Base-by-base conservation (phyloP, 805 yeast genomes). In the Cyberlindnera meyerae region DNA sequence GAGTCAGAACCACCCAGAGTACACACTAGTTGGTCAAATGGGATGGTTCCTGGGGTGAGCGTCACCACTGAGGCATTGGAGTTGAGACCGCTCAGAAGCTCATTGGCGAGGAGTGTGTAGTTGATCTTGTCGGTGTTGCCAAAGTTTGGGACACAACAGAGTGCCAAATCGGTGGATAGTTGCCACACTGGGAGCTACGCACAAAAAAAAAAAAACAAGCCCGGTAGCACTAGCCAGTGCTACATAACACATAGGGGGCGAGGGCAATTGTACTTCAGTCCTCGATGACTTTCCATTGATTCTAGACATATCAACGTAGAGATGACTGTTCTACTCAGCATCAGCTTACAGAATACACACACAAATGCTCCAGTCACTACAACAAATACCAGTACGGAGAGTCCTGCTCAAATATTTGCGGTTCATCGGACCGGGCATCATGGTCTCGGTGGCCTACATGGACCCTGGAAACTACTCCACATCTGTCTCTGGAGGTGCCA, bases 391-490 rank as follows among this genome's bases (percentile, higher is more conserved):
- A 11, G 21, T 33, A n/a, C 28, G 32, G 33, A 29, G n/a, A 15
- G 28, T 35, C 16, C 13, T 27, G 11, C 8, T 56, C 36, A 81
- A 79, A 54, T 73, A 79, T 45, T 48, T 68, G 27, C 63, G 68
- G 36, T 83, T 83, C 55, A 59, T 84, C 4, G 94, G 94, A 0
- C 94, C 93, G 0, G 94, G 94, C 0, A 68, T 83, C 26, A 71
- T 82, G 73, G 82, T 84, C 17, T 73, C 85, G 4, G 88, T 84
- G 34, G 85, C 88, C 2, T 84, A 84, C 52, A 78, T 84, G 71
- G 94, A 84, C 54, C 93, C 93, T 2, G 94, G 94, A 1, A 84
- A 84, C 58, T 84, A 83, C 61, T 78, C 88, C 31, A 82, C 90
- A 0, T 81, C 89, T 1, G 89, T 84, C 3, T 73, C 84, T 4